Evolutionary conservation across 345 rosid species (phyloP).

Genomic region (Lepidium africanum): DNA sequence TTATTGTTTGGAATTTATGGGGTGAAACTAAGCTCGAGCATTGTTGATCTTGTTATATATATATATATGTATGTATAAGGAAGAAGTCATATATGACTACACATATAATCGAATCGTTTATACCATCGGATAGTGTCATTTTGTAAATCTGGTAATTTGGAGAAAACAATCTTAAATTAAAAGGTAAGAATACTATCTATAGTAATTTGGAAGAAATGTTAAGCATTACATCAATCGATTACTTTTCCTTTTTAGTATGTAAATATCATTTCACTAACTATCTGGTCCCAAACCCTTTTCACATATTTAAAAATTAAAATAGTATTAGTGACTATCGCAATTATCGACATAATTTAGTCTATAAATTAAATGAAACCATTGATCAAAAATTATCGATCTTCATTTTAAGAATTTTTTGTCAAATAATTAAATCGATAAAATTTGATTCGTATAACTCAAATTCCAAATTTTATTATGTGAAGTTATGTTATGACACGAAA

Average conservation of each 20-base stretch:
- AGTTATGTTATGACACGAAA: too few species aligned
- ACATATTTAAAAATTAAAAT: conserved; percentile 1
- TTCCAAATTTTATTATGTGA: too few species aligned
- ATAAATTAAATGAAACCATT: not conserved
- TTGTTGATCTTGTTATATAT: too few species aligned
- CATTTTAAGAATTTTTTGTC: too few species aligned
- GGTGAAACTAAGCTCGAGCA: too few species aligned
- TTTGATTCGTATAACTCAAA: too few species aligned
- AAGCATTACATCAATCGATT: conserved; percentile 17
- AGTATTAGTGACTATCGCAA: conserved; percentile 9
- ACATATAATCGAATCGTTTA: too few species aligned
- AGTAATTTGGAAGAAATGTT: conserved; percentile 5
- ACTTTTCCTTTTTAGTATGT: conserved; percentile 1
- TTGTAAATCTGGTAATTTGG: not conserved
- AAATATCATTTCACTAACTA: conserved; percentile 7
- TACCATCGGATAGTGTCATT: too few species aligned
- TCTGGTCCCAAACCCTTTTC: conserved; percentile 22
- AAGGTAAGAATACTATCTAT: conserved; percentile 25
- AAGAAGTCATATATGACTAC: too few species aligned
- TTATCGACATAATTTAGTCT: conserved; percentile 11
- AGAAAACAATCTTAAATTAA: conserved; percentile 1
- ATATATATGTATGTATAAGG: too few species aligned
- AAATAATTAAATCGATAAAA: too few species aligned
- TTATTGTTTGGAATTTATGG: too few species aligned
- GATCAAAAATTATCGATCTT: not conserved